Evolutionary conservation across 148 eudicot species (phyloP).

Genomic region (Polygonum maritimum): DNA sequence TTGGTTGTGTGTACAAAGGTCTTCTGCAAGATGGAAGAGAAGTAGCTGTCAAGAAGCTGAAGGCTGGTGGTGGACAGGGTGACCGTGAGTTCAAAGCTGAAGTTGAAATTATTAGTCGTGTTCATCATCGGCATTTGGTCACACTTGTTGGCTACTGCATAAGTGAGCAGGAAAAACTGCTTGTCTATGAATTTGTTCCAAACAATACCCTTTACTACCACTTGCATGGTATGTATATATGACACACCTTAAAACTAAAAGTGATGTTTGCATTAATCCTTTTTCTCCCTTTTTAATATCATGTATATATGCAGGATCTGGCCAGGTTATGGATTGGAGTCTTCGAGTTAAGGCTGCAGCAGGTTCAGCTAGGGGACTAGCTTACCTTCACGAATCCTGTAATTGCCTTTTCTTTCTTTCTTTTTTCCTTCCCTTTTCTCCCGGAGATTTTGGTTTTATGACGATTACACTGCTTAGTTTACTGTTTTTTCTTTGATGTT

Average conservation of each 20-base stretch:
- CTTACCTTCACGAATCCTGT: constrained; percentile 88
- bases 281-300: neutral
- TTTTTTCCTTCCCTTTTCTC: neutral
- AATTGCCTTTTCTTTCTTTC: constrained; percentile 12
- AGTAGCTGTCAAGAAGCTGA: constrained; percentile 93
- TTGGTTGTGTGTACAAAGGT: constrained; percentile 93
- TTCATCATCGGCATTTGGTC: constrained; percentile 92
- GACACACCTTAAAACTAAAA: neutral
- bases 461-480: neutral
- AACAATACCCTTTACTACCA: constrained; percentile 80
- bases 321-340: constrained; percentile 61
- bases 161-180: constrained; percentile 62
- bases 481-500: neutral
- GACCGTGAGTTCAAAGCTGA: constrained; percentile 95
- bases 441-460: neutral
- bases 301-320: constrained; percentile 38
- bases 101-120: constrained; percentile 92
- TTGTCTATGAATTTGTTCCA: constrained; percentile 86
- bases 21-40: constrained; percentile 61
- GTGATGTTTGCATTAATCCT: neutral
- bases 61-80: constrained; percentile 87
- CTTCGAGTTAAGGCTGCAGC: constrained; percentile 69
- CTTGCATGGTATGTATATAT: constrained; percentile 52
- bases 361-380: constrained; percentile 80
- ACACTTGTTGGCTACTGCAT: constrained; percentile 95